Evolutionary conservation across 305 asterid species (phyloP).

Genomic region (Fraxinus dipetala): DNA sequence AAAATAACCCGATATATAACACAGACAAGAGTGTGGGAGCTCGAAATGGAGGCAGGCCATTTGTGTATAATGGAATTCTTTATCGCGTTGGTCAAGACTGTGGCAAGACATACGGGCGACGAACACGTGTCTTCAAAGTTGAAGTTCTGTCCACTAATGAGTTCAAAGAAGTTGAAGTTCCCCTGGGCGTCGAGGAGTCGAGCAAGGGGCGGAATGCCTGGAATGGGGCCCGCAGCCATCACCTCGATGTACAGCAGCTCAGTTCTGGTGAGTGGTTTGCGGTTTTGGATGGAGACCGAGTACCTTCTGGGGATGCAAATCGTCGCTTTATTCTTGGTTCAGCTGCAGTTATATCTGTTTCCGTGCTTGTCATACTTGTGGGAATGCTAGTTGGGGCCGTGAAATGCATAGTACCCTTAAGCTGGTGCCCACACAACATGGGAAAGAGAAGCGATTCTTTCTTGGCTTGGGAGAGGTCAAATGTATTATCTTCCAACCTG

Average conservation of each 20-base stretch:
- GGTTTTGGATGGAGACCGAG: slow-evolving; percentile 77
- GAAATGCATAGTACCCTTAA: slow-evolving; percentile 61
- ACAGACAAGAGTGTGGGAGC: slow-evolving; percentile 74
- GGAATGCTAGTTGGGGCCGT: slow-evolving; percentile 78
- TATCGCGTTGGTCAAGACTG: slow-evolving; percentile 92
- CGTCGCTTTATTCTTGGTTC: slow-evolving; percentile 71
- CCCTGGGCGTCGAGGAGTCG: slow-evolving; percentile 47
- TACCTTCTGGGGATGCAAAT: slow-evolving; percentile 66
- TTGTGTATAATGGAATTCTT: slow-evolving; percentile 57
- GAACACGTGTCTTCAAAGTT: slow-evolving; percentile 59
- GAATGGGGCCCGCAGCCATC: slow-evolving; percentile 90
- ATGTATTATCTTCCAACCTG: slow-evolving; percentile 46
- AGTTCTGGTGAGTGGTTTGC: slow-evolving; percentile 81
- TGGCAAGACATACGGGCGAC: slow-evolving; percentile 74
- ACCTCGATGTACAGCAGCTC: slow-evolving; percentile 75
- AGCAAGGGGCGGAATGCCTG: slow-evolving; percentile 73
- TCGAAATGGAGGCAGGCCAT: slow-evolving; percentile 95
- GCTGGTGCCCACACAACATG: slow-evolving; percentile 76
- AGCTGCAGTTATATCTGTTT: slow-evolving; percentile 49
- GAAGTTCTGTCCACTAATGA: slow-evolving; percentile 53
- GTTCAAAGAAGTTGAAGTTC: slow-evolving; percentile 75
- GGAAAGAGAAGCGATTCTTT: slow-evolving; percentile 78
- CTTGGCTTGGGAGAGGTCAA: slow-evolving; percentile 54
- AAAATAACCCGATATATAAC: slow-evolving; percentile 78
- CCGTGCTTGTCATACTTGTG: slow-evolving; percentile 42